Evolutionary conservation across 73 alveolate species (phyloP), one percentile per base, ranked within the genome.

Genomic region (Paramecium tetraurelia): DNA sequence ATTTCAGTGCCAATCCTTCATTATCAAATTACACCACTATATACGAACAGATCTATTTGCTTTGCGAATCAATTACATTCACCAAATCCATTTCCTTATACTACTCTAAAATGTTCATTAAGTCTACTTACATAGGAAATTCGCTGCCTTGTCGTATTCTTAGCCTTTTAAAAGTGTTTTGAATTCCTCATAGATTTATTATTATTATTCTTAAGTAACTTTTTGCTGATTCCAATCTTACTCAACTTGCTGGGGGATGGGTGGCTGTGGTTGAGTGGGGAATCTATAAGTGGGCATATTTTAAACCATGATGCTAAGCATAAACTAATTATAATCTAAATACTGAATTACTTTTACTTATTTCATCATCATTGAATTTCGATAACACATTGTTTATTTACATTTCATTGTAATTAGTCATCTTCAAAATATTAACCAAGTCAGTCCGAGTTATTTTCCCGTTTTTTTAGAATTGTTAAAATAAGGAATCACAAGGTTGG

Each of bases 11-110:
- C 43, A 63, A 63, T 36, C 50, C 69, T 40, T 86, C 93, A 35
- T 72, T 63, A 8, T 85, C 53, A 18, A 35, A 35, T 33, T 86
- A 40, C 4, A 77, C 87, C 20, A 80, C 93, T 4, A 86, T 59
- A 9, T 40, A 86, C 4, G 93, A 35, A 38, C 80, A 63, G 14
- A 86, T 86, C 71, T 86, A 40, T 68, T 80, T 86, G n/a, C 72
- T 68, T 18, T 59, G 27, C 6, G 86, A 43, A 35, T 86, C 93
- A 20, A 86, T 72, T 29, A n/a, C 58, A 86, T 86, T 86, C 7
- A 77, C 93, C 18, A 86, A 24, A 38, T 86, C 70, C 20, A 63
- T 35, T 18, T 68, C 76, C 24, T 63, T 63, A 43, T 86, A 68
- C 10, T 86, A 41, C 24, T 40, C 93, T 86, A 27, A 33, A 33